Base-by-base conservation (phyloP, 1,139 yeast genomes). In the Kodamaea sp. region DNA sequence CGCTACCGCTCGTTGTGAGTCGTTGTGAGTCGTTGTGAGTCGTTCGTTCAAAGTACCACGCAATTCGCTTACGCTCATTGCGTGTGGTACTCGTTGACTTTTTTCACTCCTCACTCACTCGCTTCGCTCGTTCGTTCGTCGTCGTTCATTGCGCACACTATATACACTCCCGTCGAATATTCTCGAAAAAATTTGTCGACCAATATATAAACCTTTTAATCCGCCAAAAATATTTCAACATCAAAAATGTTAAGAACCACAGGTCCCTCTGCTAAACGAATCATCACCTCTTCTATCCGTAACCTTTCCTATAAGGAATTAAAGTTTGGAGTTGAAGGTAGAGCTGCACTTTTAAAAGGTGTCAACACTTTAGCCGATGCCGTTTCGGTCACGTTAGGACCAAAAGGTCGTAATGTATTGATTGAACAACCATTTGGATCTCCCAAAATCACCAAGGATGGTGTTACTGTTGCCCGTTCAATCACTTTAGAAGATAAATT, bases 391-490 rank as follows among this genome's bases (percentile, higher is more conserved):
- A 92, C 98, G 33, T 75, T 92, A 52, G 98, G 98, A 46, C 98
- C 98, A 60, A 92, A 92, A 70, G 98, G 98, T 61, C 84, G 98
- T 71, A 92, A 92, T 59, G 98, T 92, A 36, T 79, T 92, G 58
- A 92, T 92, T 59, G 98, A 92, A 71, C 98, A 92, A 71, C 87
- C 88, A 49, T 92, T 88, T 51, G 98, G 98, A 45, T 79, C 96
- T 36, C 98, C 98, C 60, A 92, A 92, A 77, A 92, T 92, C 76
- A 92, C 98, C 70, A 92, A 92, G 75, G 98, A 92, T 66, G 98
- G 98, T 81, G 98, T 92, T 43, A 92, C 98, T 34, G 98, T 92
- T 47, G 98, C 98, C 52, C 81, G 78, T 61, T 81, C 96, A 45
- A 84, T 92, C 60, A 79, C 82, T 39, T 75, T 92, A 57, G 75